Evolutionary conservation across 306 rosid genomes (phyloP).

Genomic region (Vigna unguiculata): DNA sequence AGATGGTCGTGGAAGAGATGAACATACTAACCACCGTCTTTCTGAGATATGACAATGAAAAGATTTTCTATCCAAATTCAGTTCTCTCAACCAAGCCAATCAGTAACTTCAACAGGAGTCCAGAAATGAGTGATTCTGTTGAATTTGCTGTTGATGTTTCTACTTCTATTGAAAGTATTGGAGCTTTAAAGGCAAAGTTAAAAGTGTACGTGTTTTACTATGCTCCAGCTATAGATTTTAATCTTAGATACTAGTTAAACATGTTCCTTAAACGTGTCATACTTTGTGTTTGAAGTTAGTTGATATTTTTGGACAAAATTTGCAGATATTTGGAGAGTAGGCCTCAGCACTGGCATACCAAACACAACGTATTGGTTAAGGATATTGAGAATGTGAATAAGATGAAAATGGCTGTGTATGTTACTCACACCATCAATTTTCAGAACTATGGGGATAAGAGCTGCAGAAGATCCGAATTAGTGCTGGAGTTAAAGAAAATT

Average conservation of each 20-base stretch:
- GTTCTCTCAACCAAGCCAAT: slow-evolving; percentile 78
- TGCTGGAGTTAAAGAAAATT: slow-evolving; percentile 79
- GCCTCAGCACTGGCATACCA: slow-evolving; percentile 77
- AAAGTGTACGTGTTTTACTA: slow-evolving; percentile 59
- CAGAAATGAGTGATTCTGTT: slow-evolving; percentile 78
- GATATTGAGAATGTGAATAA: slow-evolving; percentile 76
- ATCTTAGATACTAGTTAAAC: slow-evolving; percentile 4
- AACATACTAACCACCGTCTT: slow-evolving; percentile 81
- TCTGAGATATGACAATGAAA: slow-evolving; percentile 83
- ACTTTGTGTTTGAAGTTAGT: neutral
- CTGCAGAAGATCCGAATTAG: slow-evolving; percentile 72
- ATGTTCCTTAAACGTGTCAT: neutral
- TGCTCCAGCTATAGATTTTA: slow-evolving; percentile 6
- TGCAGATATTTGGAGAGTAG: slow-evolving; percentile 81
- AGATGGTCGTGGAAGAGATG: slow-evolving; percentile 96
- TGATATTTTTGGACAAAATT: slow-evolving; percentile 11
- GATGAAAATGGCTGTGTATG: slow-evolving; percentile 62
- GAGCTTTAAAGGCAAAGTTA: slow-evolving; percentile 63
- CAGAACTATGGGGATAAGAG: slow-evolving; percentile 72
- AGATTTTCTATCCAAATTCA: slow-evolving; percentile 84
- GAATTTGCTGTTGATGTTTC: slow-evolving; percentile 75
- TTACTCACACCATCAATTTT: slow-evolving; percentile 87
- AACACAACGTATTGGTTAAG: slow-evolving; percentile 62
- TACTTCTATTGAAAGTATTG: slow-evolving; percentile 75
- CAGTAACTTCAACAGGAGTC: slow-evolving; percentile 89